These are phyloP conservation scores for Corymbia calophylla DNA, from an alignment of 441 rosid genomes.

Conservation along the genomic window DNA sequence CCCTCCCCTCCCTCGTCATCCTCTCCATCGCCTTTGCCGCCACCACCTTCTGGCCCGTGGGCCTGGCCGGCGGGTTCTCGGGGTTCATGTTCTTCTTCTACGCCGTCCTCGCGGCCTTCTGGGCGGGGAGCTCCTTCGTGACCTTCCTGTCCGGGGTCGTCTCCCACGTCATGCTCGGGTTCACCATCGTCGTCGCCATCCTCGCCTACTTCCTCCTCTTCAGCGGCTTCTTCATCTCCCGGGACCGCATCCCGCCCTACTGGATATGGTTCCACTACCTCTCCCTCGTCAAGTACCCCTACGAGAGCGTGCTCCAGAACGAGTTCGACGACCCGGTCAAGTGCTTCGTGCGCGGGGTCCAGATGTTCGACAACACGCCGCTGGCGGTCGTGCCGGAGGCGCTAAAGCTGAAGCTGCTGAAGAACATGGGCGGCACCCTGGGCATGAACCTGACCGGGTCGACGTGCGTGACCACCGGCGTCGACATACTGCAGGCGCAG, in stretches of 20 bases:
- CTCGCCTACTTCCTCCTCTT: conserved; percentile 75
- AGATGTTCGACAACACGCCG: conserved; percentile 51
- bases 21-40: conserved; percentile 59
- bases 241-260: conserved; percentile 59
- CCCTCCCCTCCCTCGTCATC: conserved; percentile 56
- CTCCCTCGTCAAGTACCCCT: conserved; percentile 77
- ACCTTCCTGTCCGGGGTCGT: conserved; percentile 80
- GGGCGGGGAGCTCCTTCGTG: conserved; percentile 29
- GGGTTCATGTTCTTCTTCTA: conserved; percentile 55
- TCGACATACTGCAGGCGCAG: conserved; percentile 42
- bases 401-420: conserved; percentile 39
- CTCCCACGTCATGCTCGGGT: conserved; percentile 71
- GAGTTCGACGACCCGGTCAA: conserved; percentile 54
- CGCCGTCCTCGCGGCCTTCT: conserved; percentile 52
- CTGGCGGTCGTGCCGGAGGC: conserved; percentile 27
- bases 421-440: conserved; percentile 40
- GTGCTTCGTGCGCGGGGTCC: conserved; percentile 54
- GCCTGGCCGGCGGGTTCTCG: conserved; percentile 54
- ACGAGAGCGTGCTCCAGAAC: conserved; percentile 62
- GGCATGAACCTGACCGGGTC: conserved; percentile 49
- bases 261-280: conserved; percentile 92
- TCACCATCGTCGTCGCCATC: conserved; percentile 71
- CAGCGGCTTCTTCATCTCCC: conserved; percentile 83
- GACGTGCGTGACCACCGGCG: conserved; percentile 65
- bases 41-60: conserved; percentile 62